A percentile compares a stretch with the other conserved stretches of the same genome.
These are phyloP conservation scores for Penicillium aurantiogriseum DNA, from an alignment of 2,329 filamentous ascomycete species.

Conservation along the genomic window DNA sequence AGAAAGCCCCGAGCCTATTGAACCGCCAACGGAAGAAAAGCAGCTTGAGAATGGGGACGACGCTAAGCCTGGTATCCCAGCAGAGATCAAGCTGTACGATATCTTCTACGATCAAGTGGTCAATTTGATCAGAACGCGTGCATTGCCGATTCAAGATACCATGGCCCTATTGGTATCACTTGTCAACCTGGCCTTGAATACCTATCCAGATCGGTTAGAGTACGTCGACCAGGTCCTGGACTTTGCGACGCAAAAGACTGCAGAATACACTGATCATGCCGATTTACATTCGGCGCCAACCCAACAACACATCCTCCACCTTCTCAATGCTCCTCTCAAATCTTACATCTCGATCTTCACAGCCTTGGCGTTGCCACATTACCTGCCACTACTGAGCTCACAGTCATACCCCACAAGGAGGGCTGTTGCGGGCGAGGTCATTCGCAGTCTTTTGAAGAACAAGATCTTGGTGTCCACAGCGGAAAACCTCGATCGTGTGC, in stretches of 20 bases:
- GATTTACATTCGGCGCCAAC: conserved; percentile 85
- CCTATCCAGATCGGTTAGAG: conserved; percentile 88
- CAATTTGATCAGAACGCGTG: conserved; percentile 85
- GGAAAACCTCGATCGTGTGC: conserved; percentile 79
- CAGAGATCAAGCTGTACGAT: conserved; percentile 87
- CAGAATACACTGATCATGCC: conserved; percentile 88
- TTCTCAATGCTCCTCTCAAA: conserved; percentile 87
- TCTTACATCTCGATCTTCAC: conserved; percentile 94
- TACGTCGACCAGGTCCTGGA: conserved; percentile 93
- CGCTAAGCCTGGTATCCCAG: conserved; percentile 42
- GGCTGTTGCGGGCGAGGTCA: conserved; percentile 85
- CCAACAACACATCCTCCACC: conserved; percentile 82
- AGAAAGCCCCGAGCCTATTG: conserved; percentile 25
- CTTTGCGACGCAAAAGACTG: conserved; percentile 82
- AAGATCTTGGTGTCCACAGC: conserved; percentile 75
- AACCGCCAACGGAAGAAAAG: conserved; percentile 30
- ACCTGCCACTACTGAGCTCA: conserved; percentile 82
- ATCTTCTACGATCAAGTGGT: conserved; percentile 97
- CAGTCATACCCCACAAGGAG: conserved; percentile 91
- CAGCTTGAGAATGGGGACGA: conserved; percentile 34
- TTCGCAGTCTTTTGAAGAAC: conserved; percentile 76
- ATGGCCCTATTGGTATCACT: conserved; percentile 93
- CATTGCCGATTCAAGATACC: conserved; percentile 89
- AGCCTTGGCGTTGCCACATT: conserved; percentile 87
- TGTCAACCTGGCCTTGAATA: conserved; percentile 88